Conservation (phyloP, 352 stramenopile species). For the Pythium brassicae region DNA sequence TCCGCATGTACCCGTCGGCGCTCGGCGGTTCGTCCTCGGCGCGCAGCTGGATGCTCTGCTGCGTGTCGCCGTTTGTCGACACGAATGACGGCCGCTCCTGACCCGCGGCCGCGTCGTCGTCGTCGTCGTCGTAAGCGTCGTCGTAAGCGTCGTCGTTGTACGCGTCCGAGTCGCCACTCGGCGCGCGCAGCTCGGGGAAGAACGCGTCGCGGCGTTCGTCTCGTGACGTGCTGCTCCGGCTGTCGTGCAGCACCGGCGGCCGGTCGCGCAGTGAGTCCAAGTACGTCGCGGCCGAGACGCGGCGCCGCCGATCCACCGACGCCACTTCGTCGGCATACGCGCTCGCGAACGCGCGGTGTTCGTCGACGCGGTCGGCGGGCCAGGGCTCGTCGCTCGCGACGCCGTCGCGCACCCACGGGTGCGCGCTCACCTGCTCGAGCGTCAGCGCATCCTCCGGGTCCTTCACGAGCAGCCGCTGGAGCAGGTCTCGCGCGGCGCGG, state of each 20-base stretch:
- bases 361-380: conserved; percentile 32
- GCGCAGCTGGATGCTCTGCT: conserved; percentile 7
- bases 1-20: conserved; percentile 74
- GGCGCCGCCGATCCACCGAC: conserved; percentile 16
- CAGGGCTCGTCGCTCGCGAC: conserved; percentile 45
- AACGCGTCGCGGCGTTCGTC: conserved; percentile 12
- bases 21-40: conserved; percentile 33
- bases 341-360: conserved; percentile 38
- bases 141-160: conserved; percentile 8
- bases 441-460: conserved; percentile 38
- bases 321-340: conserved; percentile 45
- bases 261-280: conserved; percentile 12
- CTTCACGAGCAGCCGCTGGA: conserved; percentile 54
- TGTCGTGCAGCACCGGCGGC: conserved; percentile 1
- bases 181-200: background rate
- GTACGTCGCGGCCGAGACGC: conserved; percentile 15
- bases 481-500: conserved; percentile 62
- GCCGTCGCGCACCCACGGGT: conserved; percentile 62
- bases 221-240: conserved; percentile 1
- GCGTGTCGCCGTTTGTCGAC: conserved; percentile 50
- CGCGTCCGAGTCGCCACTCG: background rate
- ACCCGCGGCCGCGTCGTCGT: conserved; percentile 12
- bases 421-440: conserved; percentile 51
- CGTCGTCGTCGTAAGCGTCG: conserved; percentile 9
- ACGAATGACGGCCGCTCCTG: conserved; percentile 71